These are phyloP conservation scores for Geranium incanum DNA, from an alignment of 441 rosid genomes.

Conservation along the genomic window DNA sequence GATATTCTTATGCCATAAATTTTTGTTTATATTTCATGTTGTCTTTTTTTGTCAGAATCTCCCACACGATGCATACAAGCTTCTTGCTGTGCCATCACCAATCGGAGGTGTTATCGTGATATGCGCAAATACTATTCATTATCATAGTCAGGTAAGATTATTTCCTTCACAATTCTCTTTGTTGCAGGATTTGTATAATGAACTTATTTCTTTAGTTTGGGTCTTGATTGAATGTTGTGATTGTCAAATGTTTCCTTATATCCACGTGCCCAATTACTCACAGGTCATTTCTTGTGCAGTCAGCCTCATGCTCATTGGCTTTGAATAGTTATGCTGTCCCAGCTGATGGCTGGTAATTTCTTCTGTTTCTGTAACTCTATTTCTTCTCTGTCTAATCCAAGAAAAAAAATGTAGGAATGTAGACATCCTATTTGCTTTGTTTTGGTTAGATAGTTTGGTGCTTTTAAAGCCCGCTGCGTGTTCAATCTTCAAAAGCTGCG, in stretches of 20 bases:
- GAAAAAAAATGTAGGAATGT: constrained; percentile 3
- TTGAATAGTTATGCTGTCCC: constrained; percentile 76
- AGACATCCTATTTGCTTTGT: neutral
- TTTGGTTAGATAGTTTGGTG: neutral
- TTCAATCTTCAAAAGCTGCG: constrained; percentile 10
- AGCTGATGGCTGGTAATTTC: constrained; percentile 65
- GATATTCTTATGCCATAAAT: constrained; percentile 12
- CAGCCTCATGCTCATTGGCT: constrained; percentile 82
- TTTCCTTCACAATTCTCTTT: constrained; percentile 20
- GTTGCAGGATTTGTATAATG: constrained; percentile 10
- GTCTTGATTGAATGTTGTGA: constrained; percentile 12
- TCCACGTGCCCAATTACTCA: constrained; percentile 17
- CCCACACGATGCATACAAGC: constrained; percentile 93
- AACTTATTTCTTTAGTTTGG: constrained; percentile 11
- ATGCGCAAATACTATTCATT: constrained; percentile 79
- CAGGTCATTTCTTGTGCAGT: constrained; percentile 51
- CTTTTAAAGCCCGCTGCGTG: neutral
- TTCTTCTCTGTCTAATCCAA: neutral
- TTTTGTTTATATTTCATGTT: constrained; percentile 1
- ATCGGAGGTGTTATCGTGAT: constrained; percentile 94
- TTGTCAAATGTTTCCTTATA: neutral
- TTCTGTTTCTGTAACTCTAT: constrained; percentile 15
- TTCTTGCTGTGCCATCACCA: constrained; percentile 96
- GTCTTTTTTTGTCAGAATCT: constrained; percentile 56
- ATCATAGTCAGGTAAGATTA: constrained; percentile 79